A percentile compares a stretch with the other conserved stretches of the same genome.
phyloP scores from a whole-genome alignment of 495 filamentous ascomycete species.

The Neurospora hispaniola region DNA sequence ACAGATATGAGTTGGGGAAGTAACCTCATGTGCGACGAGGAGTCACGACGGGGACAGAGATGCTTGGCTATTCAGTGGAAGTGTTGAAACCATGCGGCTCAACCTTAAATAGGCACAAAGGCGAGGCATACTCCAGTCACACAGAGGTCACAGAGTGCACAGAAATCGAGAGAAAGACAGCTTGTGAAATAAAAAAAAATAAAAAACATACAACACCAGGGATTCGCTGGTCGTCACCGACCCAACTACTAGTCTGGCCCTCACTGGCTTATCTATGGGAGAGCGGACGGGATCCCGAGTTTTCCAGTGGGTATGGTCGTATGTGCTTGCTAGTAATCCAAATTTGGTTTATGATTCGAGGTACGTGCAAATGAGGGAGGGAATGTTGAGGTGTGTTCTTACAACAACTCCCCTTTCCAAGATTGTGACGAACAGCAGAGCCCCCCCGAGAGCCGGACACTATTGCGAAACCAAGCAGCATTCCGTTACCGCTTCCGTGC shows the following conservation, averaged over 20 bases:
- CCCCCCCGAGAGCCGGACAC: neutral
- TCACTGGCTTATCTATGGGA: constrained; percentile 1
- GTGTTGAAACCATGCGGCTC: neutral
- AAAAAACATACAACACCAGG: constrained; percentile 16
- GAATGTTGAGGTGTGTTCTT: too few relatives aligned
- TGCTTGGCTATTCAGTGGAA: neutral
- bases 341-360: accelerated
- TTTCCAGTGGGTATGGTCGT: constrained; percentile 12
- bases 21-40: neutral
- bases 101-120: neutral
- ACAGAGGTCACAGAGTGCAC: neutral
- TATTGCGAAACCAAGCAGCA: neutral
- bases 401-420: neutral
- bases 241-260: constrained; percentile 34
- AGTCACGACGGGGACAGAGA: neutral
- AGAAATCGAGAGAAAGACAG: neutral
- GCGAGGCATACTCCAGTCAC: neutral
- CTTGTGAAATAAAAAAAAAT: too few relatives aligned
- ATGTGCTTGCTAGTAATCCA: accelerated
- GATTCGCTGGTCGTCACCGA: constrained; percentile 34
- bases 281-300: constrained; percentile 27
- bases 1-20: neutral
- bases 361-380: accelerated
- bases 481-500: neutral
- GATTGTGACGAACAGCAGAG: neutral